Evolutionary conservation across 1,284 basidiomycete genomes (phyloP), one percentile per base, ranked within the genome.

Genomic region (Pseudozyma thailandica): DNA sequence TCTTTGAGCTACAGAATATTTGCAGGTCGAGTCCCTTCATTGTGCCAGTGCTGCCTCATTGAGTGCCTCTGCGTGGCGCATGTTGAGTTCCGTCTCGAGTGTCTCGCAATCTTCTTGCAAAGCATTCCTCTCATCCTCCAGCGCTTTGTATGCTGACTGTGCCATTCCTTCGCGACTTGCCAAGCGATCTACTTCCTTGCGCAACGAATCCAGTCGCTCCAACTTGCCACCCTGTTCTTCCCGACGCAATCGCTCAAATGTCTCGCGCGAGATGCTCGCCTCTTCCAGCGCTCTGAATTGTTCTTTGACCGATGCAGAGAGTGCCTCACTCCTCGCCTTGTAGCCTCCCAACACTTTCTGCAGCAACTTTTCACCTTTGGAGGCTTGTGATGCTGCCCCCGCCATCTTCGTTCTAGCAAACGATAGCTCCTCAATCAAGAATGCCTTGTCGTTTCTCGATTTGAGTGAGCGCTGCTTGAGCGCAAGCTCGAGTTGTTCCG

Each of bases 351-450:
- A 87, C 21, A 89, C 88, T 70, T 95, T 89, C 13, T 86, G 88
- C 18, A 98, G 88, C 84, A 93, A 94, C 88, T 95, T 97, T 86
- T 98, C 96, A 5, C 87, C 84, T 85, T 98, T 99, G 38, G 88
- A 84, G 0, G 92, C 90, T 78, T 90, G 91, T 45, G 86, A 87
- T 0, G 92, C 92, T 78, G 92, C 91, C 76, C 88, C 89, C n/a
- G 89, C 85, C 90, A 99, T 93, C 43, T 85, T 84, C n/a, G 89
- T 89, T 23, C 90, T 88, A 54, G 87, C 86, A 39, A 88, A 85
- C 12, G 88, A 86, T 51, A 98, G 85, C 1, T 86, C 86, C 28
- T 89, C 84, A 7, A 90, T 88, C 12, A 97, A 86, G 2, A 83
- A 79, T 0, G 85, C 80, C 0, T 88, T 86, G 20, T 91, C 50